These are phyloP conservation scores for Dorcoceras hygrometricum DNA, from an alignment of 257 asterid genomes.

Conservation along the genomic window DNA sequence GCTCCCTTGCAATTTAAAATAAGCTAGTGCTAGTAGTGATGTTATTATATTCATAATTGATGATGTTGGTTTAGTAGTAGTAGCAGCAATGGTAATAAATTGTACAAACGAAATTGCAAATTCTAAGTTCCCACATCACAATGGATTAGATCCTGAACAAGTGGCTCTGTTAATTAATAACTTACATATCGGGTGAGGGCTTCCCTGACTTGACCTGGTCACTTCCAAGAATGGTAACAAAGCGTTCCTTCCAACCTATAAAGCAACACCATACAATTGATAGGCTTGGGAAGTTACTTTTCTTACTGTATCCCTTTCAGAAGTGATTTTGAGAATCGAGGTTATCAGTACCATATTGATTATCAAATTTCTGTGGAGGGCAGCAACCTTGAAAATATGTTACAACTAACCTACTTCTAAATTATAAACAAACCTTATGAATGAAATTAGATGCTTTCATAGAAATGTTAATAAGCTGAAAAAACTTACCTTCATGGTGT, in stretches of 20 bases:
- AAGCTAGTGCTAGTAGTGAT: neutral
- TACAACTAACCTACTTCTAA: conserved; percentile 5
- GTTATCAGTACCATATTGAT: neutral
- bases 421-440: conserved; percentile 3
- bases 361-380: conserved; percentile 1
- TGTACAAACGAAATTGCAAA: neutral
- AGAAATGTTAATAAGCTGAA: conserved; percentile 1
- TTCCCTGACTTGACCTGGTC: conserved; percentile 87
- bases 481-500: conserved; percentile 52
- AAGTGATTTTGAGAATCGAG: neutral
- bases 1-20: conserved; percentile 1
- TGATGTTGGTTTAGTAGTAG: neutral
- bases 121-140: neutral
- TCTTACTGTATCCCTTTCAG: neutral
- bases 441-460: conserved; percentile 14
- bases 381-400: conserved; percentile 18
- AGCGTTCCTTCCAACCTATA: conserved; percentile 79
- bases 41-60: neutral
- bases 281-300: neutral
- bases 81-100: neutral
- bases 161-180: conserved; percentile 1
- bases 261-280: neutral
- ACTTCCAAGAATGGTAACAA: conserved; percentile 74
- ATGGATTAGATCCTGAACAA: neutral
- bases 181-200: conserved; percentile 91